These are phyloP conservation scores for Conticribra guillardii DNA, from an alignment of 108 stramenopile species.

Conservation along the genomic window DNA sequence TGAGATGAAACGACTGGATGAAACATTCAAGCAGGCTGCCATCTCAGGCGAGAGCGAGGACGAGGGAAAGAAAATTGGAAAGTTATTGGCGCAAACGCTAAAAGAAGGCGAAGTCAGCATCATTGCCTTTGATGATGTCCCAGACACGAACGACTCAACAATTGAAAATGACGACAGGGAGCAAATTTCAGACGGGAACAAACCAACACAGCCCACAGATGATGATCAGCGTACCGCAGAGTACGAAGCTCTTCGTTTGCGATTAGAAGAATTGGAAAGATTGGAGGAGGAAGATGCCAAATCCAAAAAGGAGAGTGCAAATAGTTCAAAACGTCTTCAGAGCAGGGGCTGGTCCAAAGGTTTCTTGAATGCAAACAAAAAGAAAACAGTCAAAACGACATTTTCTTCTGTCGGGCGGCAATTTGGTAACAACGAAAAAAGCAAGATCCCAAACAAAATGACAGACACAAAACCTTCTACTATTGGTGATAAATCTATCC, in stretches of 20 bases:
- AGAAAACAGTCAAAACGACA: constrained; percentile 4
- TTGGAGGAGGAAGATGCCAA: constrained; percentile 33
- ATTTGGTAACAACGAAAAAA: not conserved
- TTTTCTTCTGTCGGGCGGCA: not conserved
- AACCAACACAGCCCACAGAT: not conserved
- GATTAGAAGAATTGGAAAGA: constrained; percentile 43
- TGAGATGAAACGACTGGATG: constrained; percentile 37
- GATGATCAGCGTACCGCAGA: constrained; percentile 14
- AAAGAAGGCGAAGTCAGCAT: constrained; percentile 19
- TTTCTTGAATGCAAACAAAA: constrained; percentile 23
- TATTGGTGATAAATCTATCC: not conserved
- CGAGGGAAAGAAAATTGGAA: constrained; percentile 17
- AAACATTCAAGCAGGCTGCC: constrained; percentile 16
- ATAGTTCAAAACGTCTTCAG: constrained; percentile 19
- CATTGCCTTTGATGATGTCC: not conserved
- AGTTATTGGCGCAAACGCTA: constrained; percentile 23
- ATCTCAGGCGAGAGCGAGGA: constrained; percentile 2
- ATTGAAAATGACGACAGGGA: constrained; percentile 2
- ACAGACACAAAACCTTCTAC: not conserved
- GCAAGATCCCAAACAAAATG: not conserved
- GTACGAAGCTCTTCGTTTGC: constrained; percentile 20
- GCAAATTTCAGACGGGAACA: not conserved
- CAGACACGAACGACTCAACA: not conserved
- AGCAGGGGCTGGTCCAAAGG: constrained; percentile 48
- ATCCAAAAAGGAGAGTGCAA: constrained; percentile 16